phyloP scores from a whole-genome alignment of 768 basidiomycete genomes.

The Leccinum rimulosum region DNA sequence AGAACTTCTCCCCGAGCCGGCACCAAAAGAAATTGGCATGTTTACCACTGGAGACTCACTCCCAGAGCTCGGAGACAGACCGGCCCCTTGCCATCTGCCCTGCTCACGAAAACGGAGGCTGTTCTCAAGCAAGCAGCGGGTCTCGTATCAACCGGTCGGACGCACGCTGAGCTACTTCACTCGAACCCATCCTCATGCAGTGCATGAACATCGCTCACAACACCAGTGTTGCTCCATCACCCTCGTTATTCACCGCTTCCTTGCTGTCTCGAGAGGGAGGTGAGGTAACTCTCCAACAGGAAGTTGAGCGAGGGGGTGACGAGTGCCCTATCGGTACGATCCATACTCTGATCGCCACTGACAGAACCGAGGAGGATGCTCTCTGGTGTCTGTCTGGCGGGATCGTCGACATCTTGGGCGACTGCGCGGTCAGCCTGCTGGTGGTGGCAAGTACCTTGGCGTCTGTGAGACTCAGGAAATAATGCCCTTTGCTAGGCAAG shows the following conservation, averaged over 20 bases:
- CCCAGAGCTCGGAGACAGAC: too few relatives aligned
- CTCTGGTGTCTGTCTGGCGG: slow-evolving; percentile 51
- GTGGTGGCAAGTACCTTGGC: background rate
- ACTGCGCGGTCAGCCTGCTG: background rate
- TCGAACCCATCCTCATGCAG: slow-evolving; percentile 91
- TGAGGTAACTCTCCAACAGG: background rate
- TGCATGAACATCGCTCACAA: slow-evolving; percentile 90
- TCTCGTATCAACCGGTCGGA: too few relatives aligned
- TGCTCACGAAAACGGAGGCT: too few relatives aligned
- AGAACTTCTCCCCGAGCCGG: slow-evolving; percentile 81
- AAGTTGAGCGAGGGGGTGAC: background rate
- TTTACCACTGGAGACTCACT: slow-evolving; percentile 45
- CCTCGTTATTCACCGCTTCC: slow-evolving; percentile 12
- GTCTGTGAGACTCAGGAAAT: background rate
- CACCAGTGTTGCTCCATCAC: slow-evolving; percentile 88
- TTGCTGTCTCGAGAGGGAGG: slow-evolving; percentile 44
- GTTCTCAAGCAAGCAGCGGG: too few relatives aligned
- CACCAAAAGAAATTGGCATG: slow-evolving; percentile 81
- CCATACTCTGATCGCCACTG: too few relatives aligned
- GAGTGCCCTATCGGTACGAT: too few relatives aligned
- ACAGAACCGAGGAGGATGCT: background rate
- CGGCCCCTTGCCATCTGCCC: slow-evolving; percentile 23
- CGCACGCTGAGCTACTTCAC: slow-evolving; percentile 28
- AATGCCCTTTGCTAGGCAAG: too few relatives aligned
- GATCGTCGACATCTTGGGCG: slow-evolving; percentile 82